phyloP scores from a whole-genome alignment of 2,329 filamentous ascomycete species.

The Camillea tinctor region DNA sequence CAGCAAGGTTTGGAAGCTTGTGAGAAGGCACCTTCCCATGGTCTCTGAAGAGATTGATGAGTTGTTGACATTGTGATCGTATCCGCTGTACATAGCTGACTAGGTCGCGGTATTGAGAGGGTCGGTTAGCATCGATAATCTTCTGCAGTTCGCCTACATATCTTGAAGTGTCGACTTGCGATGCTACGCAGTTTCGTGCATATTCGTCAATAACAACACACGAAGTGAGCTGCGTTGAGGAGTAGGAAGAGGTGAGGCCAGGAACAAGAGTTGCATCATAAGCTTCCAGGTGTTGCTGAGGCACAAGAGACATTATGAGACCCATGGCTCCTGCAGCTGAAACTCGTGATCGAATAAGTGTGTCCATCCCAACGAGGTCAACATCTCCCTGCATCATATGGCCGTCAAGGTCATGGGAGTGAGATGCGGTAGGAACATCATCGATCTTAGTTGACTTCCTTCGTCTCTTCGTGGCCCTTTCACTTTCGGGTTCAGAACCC shows the following conservation, averaged over 20 bases:
- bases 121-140: slow-evolving; percentile 79
- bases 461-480: slow-evolving; percentile 71
- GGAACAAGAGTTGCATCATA: slow-evolving; percentile 67
- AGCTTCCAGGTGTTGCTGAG: slow-evolving; percentile 57
- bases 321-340: slow-evolving; percentile 84
- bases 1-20: slow-evolving; percentile 77
- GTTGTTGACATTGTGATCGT: slow-evolving; percentile 84
- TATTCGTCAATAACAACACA: slow-evolving; percentile 88
- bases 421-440: slow-evolving; percentile 58
- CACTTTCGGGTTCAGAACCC: slow-evolving; percentile 52
- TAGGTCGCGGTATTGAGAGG: slow-evolving; percentile 82
- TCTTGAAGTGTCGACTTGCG: slow-evolving; percentile 51
- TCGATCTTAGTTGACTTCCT: slow-evolving; percentile 84
- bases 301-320: slow-evolving; percentile 74
- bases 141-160: slow-evolving; percentile 67
- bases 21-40: slow-evolving; percentile 76
- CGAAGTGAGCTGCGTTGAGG: slow-evolving; percentile 82
- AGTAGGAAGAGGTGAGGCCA: slow-evolving; percentile 69
- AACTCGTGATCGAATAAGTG: slow-evolving; percentile 85
- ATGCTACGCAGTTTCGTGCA: slow-evolving; percentile 56
- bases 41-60: slow-evolving; percentile 89
- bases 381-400: slow-evolving; percentile 98
- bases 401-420: slow-evolving; percentile 93
- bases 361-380: slow-evolving; percentile 87
- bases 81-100: slow-evolving; percentile 87